Evolutionary conservation across 2,329 filamentous ascomycete genomes (phyloP).

Genomic region (Paradendryphiella salina): DNA sequence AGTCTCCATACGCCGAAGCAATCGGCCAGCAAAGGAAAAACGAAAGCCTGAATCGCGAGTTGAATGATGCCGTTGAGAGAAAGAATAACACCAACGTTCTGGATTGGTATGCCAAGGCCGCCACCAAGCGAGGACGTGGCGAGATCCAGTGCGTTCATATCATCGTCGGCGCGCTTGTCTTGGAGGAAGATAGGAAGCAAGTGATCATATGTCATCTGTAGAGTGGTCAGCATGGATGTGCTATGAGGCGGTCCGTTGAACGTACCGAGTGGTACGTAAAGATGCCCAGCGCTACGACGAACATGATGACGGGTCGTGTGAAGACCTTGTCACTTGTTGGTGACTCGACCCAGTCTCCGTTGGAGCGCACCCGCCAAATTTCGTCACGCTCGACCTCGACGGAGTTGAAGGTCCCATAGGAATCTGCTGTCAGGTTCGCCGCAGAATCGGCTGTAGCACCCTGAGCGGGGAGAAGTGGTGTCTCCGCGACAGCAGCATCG

Average conservation of each 20-base stretch:
- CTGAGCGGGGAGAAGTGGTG: constrained; percentile 74
- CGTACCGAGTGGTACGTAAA: constrained; percentile 81
- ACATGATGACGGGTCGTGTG: constrained; percentile 68
- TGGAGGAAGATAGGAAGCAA: constrained; percentile 91
- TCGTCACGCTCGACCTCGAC: constrained; percentile 59
- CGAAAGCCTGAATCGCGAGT: constrained; percentile 70
- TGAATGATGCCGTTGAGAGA: constrained; percentile 72
- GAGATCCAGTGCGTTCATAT: constrained; percentile 36
- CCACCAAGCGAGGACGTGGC: constrained; percentile 52
- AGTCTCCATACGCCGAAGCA: constrained; percentile 68
- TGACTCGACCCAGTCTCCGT: constrained; percentile 50
- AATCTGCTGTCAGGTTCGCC: constrained; percentile 75
- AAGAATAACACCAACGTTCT: constrained; percentile 70
- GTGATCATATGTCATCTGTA: constrained; percentile 84
- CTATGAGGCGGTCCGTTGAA: not conserved
- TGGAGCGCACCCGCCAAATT: constrained; percentile 56
- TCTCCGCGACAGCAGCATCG: constrained; percentile 59
- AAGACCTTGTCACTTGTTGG: constrained; percentile 54
- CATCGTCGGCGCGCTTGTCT: constrained; percentile 60
- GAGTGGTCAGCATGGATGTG: constrained; percentile 4
- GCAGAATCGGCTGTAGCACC: constrained; percentile 73
- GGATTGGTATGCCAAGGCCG: constrained; percentile 67
- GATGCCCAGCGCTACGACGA: constrained; percentile 80
- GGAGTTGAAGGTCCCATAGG: constrained; percentile 72
- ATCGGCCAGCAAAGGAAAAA: constrained; percentile 68